phyloP scores from a whole-genome alignment of 139 green algal species.

The Haematococcus lacustris region DNA sequence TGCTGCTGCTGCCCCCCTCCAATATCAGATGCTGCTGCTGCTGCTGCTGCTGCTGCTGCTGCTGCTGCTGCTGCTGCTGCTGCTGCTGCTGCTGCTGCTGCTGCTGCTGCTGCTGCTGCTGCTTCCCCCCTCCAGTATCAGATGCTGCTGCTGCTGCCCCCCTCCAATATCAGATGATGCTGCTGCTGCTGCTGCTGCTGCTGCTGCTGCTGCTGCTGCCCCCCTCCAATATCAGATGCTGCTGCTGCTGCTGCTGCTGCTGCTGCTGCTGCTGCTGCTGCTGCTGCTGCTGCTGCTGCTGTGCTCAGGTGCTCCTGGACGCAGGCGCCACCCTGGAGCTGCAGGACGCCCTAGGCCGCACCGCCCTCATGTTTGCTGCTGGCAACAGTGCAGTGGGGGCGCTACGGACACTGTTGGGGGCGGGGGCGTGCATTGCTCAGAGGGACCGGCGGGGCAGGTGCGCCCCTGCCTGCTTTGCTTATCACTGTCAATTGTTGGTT shows the following conservation, averaged over 20 bases:
- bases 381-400: slow-evolving; percentile 43
- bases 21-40: too few relatives aligned
- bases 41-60: too few relatives aligned
- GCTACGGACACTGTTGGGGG: slow-evolving; percentile 20
- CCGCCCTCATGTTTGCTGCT: slow-evolving; percentile 77
- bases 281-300: too few relatives aligned
- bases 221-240: too few relatives aligned
- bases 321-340: slow-evolving; percentile 60
- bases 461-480: not conserved
- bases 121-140: too few relatives aligned
- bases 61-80: too few relatives aligned
- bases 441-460: slow-evolving; percentile 24
- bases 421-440: slow-evolving; percentile 28
- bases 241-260: not conserved
- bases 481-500: not conserved
- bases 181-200: too few relatives aligned
- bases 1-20: too few relatives aligned
- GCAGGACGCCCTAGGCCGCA: slow-evolving; percentile 64
- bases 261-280: not conserved
- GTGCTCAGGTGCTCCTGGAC: slow-evolving; percentile 55
- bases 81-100: too few relatives aligned
- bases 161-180: too few relatives aligned
- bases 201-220: too few relatives aligned
- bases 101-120: slow-evolving; percentile 13
- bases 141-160: slow-evolving; percentile 9